Percentiles rank a stretch among this genome's conserved stretches.
Evolutionary conservation across 164 flowering plant species (phyloP).

Genomic region (Hamamelis virginiana): DNA sequence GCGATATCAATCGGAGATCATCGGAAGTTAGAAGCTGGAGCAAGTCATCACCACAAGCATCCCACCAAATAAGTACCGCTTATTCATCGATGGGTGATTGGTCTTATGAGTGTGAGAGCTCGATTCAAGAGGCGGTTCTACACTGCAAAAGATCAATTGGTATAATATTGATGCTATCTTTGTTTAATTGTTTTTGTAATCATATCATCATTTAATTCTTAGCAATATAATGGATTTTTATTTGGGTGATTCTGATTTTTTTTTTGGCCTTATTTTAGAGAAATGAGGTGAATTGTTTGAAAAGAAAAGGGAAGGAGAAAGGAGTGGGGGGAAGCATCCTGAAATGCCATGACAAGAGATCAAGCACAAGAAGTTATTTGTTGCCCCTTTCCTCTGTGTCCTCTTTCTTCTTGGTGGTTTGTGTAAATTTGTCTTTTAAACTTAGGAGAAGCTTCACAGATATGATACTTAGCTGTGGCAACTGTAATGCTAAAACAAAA

Average conservation of each 20-base stretch:
- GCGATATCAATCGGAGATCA: slow-evolving; percentile 26
- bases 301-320: neutral
- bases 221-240: no score
- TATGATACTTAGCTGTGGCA: neutral
- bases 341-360: neutral
- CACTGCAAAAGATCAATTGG: slow-evolving; percentile 73
- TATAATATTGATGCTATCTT: slow-evolving; percentile 1
- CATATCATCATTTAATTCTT: neutral
- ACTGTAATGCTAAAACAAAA: neutral
- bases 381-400: neutral
- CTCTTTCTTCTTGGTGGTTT: neutral
- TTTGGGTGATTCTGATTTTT: slow-evolving; percentile 1
- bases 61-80: slow-evolving; percentile 22
- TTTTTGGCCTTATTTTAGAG: slow-evolving; percentile 19
- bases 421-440: slow-evolving; percentile 3
- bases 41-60: slow-evolving; percentile 18
- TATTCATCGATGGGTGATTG: slow-evolving; percentile 20
- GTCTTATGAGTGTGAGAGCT: slow-evolving; percentile 41
- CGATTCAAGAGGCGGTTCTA: slow-evolving; percentile 67
- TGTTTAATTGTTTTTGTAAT: no score
- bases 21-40: slow-evolving; percentile 19
- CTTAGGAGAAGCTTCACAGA: slow-evolving; percentile 3
- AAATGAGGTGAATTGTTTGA: slow-evolving; percentile 12
- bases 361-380: neutral
- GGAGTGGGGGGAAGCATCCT: neutral